Percentiles rank a stretch among this genome's conserved stretches.
Conservation (phyloP, 495 filamentous ascomycete species). For the Penicillium macrosclerotiorum region DNA sequence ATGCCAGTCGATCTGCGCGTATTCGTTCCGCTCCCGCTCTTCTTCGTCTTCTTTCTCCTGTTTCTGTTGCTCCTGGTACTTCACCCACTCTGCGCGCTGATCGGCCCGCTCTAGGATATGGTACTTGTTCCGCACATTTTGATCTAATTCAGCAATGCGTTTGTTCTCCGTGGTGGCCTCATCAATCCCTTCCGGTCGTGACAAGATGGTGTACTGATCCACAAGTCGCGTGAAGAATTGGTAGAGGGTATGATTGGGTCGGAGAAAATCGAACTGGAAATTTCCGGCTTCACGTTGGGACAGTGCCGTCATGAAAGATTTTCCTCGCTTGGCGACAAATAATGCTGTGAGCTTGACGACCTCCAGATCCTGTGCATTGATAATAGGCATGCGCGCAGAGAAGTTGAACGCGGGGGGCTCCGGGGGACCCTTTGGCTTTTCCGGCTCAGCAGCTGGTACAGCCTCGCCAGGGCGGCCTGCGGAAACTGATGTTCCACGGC, state of each 20-base stretch:
- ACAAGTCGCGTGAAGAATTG: constrained; percentile 90
- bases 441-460: constrained; percentile 51
- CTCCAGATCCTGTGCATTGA: constrained; percentile 92
- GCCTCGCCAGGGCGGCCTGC: constrained; percentile 72
- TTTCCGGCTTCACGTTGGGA: constrained; percentile 86
- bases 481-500: constrained; percentile 74
- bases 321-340: constrained; percentile 87
- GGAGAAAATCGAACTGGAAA: constrained; percentile 94
- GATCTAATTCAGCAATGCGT: constrained; percentile 69
- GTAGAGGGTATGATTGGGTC: constrained; percentile 92
- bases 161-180: constrained; percentile 67
- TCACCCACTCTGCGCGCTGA: constrained; percentile 81
- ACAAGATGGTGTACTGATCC: constrained; percentile 88
- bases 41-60: constrained; percentile 84
- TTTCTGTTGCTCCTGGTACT: constrained; percentile 81
- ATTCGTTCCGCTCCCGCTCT: constrained; percentile 79
- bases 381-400: constrained; percentile 95
- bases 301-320: constrained; percentile 83
- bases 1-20: constrained; percentile 95
- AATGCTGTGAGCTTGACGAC: constrained; percentile 86
- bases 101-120: constrained; percentile 77
- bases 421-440: constrained; percentile 75
- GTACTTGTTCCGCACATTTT: constrained; percentile 76
- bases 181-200: constrained; percentile 64
- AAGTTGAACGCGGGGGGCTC: constrained; percentile 91